Evolutionary conservation across 225 moss, liverwort and hornwort species (phyloP), one percentile per base, ranked within the genome.

Genomic region (Straminergon stramineum): DNA sequence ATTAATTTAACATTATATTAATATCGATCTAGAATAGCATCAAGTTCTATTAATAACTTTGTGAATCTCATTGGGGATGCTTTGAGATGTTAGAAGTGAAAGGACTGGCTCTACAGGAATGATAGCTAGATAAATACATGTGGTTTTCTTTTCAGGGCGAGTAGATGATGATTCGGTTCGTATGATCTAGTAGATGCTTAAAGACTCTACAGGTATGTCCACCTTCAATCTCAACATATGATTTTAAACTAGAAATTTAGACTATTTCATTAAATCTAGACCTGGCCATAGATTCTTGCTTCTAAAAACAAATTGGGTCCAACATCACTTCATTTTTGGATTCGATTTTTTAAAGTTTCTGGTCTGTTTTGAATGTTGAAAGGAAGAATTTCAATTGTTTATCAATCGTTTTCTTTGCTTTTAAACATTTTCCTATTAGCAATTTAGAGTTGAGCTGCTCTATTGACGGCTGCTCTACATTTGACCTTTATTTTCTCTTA

Each of bases 131-230:
- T 30, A 52, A 57, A 52, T 76, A 28, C 26, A 26, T 58, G 32
- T 86, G 84, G 16, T 69, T 89, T 57, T 24, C 10, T 68, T 91
- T 75, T 74, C 93, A 93, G 93, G 83, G 86, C 62, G 91, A 93
- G 84, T 93, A 93, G 88, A 83, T 62, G 79, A 81, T 57, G 80
- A 82, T 43, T 68, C 23, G 75, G 65, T 79, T 52, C 62, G 45
- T 75, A 65, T 53, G 85, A 81, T 71, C 57, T 82, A 84, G 45
- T 22, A 79, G 85, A 74, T 83, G 82, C 55, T 81, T 69, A 69
- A 92, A 62, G 75, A 89, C 79, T 89, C 63, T 30, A 70, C 91
- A 84, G 91, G 91, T 92, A 87, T 41, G 67, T 45, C 69, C 37
- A 81, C 41, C 81, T 81, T 55, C 35, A 70, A 70, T 55, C 86